Evolutionary conservation across 352 stramenopile genomes (phyloP).

Genomic region (Globisporangium paddicum): DNA sequence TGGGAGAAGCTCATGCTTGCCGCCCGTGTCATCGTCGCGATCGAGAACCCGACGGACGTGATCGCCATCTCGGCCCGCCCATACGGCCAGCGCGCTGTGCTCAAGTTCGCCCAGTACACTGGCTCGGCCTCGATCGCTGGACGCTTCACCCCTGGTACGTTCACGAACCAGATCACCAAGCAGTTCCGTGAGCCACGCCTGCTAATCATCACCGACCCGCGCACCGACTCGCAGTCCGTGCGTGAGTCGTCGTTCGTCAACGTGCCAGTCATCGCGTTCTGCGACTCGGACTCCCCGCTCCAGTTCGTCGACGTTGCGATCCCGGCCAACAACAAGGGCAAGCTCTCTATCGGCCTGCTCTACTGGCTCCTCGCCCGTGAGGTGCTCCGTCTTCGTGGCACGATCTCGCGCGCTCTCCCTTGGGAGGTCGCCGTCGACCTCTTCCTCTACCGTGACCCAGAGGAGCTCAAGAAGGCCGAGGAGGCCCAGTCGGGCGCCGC

Average conservation of each 20-base stretch:
- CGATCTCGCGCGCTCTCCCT: conserved; percentile 90
- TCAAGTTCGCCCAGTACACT: conserved; percentile 99
- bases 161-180: conserved; percentile 99
- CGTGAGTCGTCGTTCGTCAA: conserved; percentile 99
- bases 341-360: conserved; percentile 99
- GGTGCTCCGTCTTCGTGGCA: conserved; percentile 97
- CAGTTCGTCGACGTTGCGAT: conserved; percentile 99
- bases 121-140: conserved; percentile 96
- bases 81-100: conserved; percentile 99
- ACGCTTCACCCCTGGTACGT: conserved; percentile 99
- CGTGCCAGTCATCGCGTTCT: conserved; percentile 99
- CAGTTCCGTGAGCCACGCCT: conserved; percentile 99
- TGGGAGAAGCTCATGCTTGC: conserved; percentile 99
- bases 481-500: conserved; percentile 91
- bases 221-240: conserved; percentile 97
- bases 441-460: conserved; percentile 99
- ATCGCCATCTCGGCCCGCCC: conserved; percentile 98
- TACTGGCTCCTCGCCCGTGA: conserved; percentile 99
- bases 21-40: conserved; percentile 98
- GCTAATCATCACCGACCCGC: conserved; percentile 99
- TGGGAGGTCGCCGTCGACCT: conserved; percentile 99
- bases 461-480: conserved; percentile 99
- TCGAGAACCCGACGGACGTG: conserved; percentile 99
- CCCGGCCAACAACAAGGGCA: conserved; percentile 99
- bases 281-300: conserved; percentile 99